Conservation (phyloP, 108 stramenopile genomes). For the Nitzschia inconspicua region DNA sequence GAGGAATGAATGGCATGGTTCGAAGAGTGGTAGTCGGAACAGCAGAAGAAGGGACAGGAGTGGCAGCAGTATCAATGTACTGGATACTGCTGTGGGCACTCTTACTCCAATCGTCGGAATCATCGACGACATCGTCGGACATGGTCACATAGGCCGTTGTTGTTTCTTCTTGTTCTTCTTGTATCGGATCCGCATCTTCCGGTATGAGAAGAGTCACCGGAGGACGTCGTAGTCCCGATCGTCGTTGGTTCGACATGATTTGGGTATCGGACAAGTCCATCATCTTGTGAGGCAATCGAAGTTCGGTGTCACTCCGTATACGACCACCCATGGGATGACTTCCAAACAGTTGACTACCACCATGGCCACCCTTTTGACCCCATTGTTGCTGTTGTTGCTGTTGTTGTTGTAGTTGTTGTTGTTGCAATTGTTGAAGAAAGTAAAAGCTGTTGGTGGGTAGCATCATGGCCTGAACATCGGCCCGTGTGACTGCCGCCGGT, state of each 20-base stretch:
- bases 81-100: not conserved
- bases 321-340: no score
- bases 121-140: not conserved
- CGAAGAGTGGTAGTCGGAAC: not conserved
- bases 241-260: no score
- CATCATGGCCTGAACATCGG: not conserved
- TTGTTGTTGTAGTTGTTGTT: not conserved
- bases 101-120: not conserved
- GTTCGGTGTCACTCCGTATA: no score
- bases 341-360: no score
- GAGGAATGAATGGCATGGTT: no score
- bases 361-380: no score
- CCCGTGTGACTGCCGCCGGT: not conserved
- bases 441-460: not conserved
- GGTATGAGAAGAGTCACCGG: not conserved
- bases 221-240: not conserved
- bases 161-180: not conserved
- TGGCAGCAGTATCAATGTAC: no score
- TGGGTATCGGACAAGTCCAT: no score
- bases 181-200: not conserved
- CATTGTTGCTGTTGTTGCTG: not conserved
- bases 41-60: no score
- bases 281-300: no score
- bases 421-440: not conserved
- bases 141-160: not conserved